These are phyloP conservation scores for Leptomonas pyrrhocoris DNA, from an alignment of 208 protist genomes.

Conservation along the genomic window DNA sequence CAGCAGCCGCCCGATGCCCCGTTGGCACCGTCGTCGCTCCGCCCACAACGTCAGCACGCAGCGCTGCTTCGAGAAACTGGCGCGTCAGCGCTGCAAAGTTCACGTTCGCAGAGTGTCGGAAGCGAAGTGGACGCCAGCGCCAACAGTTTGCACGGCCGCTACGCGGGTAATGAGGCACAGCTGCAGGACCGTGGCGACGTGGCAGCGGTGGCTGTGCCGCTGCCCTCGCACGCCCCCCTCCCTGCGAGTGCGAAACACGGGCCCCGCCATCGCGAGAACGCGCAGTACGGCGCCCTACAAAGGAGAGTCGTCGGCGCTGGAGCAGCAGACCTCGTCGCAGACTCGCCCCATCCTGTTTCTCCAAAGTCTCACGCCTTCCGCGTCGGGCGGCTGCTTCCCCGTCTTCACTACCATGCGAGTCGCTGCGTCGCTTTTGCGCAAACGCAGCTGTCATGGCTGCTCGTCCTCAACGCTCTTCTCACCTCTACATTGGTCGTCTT, in stretches of 20 bases:
- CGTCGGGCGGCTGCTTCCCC: neutral
- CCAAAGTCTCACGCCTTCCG: neutral
- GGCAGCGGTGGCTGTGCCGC: neutral
- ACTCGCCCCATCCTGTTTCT: neutral
- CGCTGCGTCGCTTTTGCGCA: constrained; percentile 8
- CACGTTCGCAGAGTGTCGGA: neutral
- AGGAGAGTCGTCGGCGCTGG: neutral
- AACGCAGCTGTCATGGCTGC: constrained; percentile 26
- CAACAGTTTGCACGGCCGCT: neutral
- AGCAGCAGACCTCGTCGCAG: neutral
- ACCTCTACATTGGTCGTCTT: constrained; percentile 21
- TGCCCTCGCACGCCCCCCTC: neutral
- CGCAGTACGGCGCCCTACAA: too few relatives aligned
- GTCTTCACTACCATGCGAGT: constrained; percentile 1
- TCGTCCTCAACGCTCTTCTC: constrained; percentile 22
- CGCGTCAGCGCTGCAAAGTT: neutral
- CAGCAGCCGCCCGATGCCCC: neutral
- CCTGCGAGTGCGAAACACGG: neutral
- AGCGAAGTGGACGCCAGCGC: neutral
- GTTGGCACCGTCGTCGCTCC: neutral
- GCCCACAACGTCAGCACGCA: neutral
- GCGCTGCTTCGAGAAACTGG: neutral
- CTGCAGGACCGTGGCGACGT: neutral
- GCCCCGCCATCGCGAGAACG: constrained; percentile 9
- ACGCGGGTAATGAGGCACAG: neutral